A percentile compares a stretch with the other conserved stretches of the same genome.
phyloP scores from a whole-genome alignment of 2,329 filamentous ascomycete species.

The Paraconiothyrium brasiliense region DNA sequence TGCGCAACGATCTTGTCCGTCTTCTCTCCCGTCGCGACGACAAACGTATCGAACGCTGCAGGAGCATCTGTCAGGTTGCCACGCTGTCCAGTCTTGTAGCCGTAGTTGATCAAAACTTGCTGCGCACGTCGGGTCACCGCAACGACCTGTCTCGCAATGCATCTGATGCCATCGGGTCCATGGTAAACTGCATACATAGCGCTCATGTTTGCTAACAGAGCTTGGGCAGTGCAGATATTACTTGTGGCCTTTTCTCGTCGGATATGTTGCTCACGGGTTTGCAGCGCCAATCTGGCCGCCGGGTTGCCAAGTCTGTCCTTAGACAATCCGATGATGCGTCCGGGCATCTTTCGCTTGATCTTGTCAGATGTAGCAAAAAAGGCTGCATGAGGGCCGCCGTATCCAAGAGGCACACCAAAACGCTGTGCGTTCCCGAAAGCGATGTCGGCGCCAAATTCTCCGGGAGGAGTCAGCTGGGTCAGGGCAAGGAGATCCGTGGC shows the following conservation, averaged over 20 bases:
- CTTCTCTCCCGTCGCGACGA: slow-evolving; percentile 64
- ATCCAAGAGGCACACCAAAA: slow-evolving; percentile 90
- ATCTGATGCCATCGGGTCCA: slow-evolving; percentile 81
- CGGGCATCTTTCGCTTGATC: slow-evolving; percentile 93
- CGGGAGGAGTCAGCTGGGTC: slow-evolving; percentile 86
- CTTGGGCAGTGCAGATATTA: slow-evolving; percentile 97
- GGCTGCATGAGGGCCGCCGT: slow-evolving; percentile 92
- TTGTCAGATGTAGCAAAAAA: slow-evolving; percentile 94
- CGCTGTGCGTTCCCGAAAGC: slow-evolving; percentile 93
- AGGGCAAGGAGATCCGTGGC: slow-evolving; percentile 90
- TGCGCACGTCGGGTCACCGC: slow-evolving; percentile 76
- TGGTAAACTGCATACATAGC: slow-evolving; percentile 96
- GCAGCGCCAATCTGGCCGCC: slow-evolving; percentile 84
- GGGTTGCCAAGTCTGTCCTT: slow-evolving; percentile 86
- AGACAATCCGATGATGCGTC: slow-evolving; percentile 87
- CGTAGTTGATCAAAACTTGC: slow-evolving; percentile 68
- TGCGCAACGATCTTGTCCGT: slow-evolving; percentile 63
- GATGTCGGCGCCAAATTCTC: slow-evolving; percentile 94
- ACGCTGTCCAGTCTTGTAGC: slow-evolving; percentile 69
- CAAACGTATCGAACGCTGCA: slow-evolving; percentile 82
- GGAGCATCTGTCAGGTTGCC: slow-evolving; percentile 65
- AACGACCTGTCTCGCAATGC: slow-evolving; percentile 82
- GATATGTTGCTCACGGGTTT: slow-evolving; percentile 96
- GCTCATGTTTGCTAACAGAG: slow-evolving; percentile 92
- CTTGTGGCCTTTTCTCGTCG: slow-evolving; percentile 95